These are phyloP conservation scores for Dactylonectria estremocensis DNA, from an alignment of 2,329 filamentous ascomycete genomes.

Conservation along the genomic window DNA sequence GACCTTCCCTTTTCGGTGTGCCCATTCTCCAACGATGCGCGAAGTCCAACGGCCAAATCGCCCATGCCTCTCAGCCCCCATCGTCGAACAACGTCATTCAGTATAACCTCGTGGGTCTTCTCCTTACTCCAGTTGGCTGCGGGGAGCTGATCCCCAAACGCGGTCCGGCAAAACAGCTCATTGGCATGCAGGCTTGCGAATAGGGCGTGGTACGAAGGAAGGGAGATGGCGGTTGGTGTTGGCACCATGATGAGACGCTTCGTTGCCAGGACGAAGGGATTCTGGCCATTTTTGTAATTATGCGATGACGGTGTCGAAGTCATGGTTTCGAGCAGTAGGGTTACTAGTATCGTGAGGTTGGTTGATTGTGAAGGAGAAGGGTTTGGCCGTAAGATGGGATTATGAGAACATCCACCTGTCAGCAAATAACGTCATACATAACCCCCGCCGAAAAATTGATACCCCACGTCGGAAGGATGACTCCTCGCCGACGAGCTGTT, in stretches of 20 bases:
- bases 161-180: constrained; percentile 32
- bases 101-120: constrained; percentile 22
- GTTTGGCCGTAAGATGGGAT: too few relatives aligned
- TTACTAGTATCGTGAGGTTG: too few relatives aligned
- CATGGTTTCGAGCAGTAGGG: too few relatives aligned
- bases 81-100: constrained; percentile 23
- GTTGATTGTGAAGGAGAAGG: too few relatives aligned
- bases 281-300: background rate
- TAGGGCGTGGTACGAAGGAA: constrained; percentile 27
- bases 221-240: constrained; percentile 28
- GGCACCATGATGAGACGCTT: constrained; percentile 34
- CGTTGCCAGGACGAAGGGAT: background rate
- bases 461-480: too few relatives aligned
- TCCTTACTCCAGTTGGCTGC: constrained; percentile 32
- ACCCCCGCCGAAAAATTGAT: too few relatives aligned
- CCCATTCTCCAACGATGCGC: background rate
- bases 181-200: constrained; percentile 34
- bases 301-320: background rate
- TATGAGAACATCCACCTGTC: too few relatives aligned
- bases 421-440: too few relatives aligned
- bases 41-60: constrained; percentile 39
- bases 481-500: too few relatives aligned
- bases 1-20: background rate
- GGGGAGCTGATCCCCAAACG: constrained; percentile 29
- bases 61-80: constrained; percentile 37